Evolutionary conservation across 345 rosid species (phyloP), one percentile per base, ranked within the genome.

Genomic region (Rubroshorea leprosula): DNA sequence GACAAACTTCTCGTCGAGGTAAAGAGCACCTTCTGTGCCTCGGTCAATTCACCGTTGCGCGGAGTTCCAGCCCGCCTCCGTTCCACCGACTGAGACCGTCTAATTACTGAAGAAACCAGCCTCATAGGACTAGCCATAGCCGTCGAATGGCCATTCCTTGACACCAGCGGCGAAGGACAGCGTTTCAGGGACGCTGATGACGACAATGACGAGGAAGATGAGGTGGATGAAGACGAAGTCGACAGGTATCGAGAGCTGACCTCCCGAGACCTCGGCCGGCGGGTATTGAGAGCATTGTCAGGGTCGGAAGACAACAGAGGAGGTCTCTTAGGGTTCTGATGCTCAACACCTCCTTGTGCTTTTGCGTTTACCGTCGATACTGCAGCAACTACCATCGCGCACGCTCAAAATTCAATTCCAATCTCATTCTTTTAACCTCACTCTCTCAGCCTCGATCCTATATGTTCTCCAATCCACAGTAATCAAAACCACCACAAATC

Each of bases 1-100:
- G 89, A 81, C 71, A 89, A 65, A 72, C 94, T 79, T 76, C 94
- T 83, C 51, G 87, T 77, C n/a, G 96, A 86, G 51, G 83, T 73
- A 64, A 78, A 66, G 68, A 86, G 66, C 86, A 83, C 68, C 68
- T 64, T 80, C 79, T 83, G 87, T 65, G 86, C 83, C 44, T 80
- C 66, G 8, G 84, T 75, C 55, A 80, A 29, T 24, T 84, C 84
- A n/a, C 81, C 66, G 8, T 25, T 48, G 25, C 84, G 72, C 11
- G 86, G 87, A 14, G 94, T 78, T 23, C 51, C 77, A 5, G 78
- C 72, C 31, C 88, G 76, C 67, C 86, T 74, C 49, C 96, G 76
- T 75, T 90, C 96, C 23, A 69, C 78, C 4, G 98, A 89, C 61
- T 77, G 86, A 21, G 97, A 72, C 63, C 94, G 76, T 68, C 69